These are phyloP conservation scores for Sugiyamaella lignohabitans DNA, from an alignment of 805 yeast genomes.

Conservation along the genomic window DNA sequence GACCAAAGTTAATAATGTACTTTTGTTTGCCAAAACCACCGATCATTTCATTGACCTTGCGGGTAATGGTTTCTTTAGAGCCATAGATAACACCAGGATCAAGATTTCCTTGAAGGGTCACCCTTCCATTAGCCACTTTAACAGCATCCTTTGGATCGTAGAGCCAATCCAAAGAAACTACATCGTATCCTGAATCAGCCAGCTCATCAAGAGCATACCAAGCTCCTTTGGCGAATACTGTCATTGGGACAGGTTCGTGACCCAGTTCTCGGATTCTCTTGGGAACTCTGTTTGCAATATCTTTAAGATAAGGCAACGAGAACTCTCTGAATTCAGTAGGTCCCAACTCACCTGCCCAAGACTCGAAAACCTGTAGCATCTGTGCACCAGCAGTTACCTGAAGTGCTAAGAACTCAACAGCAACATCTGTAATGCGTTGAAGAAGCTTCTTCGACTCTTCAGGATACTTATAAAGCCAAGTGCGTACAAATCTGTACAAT, in stretches of 20 bases:
- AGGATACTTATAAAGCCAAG: constrained; percentile 83
- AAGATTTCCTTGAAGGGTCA: constrained; percentile 85
- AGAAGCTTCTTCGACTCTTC: constrained; percentile 63
- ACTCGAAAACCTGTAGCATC: constrained; percentile 92
- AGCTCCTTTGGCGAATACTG: constrained; percentile 91
- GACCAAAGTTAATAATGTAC: constrained; percentile 94
- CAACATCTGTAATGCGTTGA: constrained; percentile 76
- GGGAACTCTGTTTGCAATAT: constrained; percentile 67
- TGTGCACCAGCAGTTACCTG: constrained; percentile 98
- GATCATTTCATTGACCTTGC: constrained; percentile 83
- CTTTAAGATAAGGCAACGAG: constrained; percentile 78
- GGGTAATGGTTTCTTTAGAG: constrained; percentile 67
- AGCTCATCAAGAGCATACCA: constrained; percentile 92
- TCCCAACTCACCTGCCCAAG: constrained; percentile 97
- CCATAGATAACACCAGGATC: constrained; percentile 97
- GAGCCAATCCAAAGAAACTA: constrained; percentile 91
- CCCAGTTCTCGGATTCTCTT: constrained; percentile 65
- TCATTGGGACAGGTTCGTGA: constrained; percentile 73
- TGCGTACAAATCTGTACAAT: constrained; percentile 82
- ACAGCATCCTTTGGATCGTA: constrained; percentile 83
- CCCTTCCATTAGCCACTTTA: constrained; percentile 63
- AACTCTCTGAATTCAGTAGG: constrained; percentile 84
- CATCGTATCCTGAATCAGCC: constrained; percentile 74
- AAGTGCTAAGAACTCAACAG: constrained; percentile 85
- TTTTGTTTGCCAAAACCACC: constrained; percentile 81